phyloP scores from a whole-genome alignment of 23 red algal genomes.

The Gracilariopsis chorda region DNA sequence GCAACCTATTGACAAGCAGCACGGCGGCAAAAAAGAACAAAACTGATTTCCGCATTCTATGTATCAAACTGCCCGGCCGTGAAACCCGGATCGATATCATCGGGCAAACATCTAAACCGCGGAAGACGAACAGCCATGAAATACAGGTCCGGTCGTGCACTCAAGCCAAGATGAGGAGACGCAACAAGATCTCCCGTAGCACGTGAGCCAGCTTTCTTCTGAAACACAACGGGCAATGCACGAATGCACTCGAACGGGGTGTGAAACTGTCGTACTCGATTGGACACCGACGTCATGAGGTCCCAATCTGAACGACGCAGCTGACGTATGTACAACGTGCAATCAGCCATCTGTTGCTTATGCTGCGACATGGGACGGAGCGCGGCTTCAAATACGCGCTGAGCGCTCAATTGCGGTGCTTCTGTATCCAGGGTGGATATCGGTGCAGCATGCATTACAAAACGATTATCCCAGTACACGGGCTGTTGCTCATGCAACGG shows the following conservation, averaged over 20 bases:
- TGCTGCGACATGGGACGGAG: not conserved
- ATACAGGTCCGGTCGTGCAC: conserved; percentile 23
- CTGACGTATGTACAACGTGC: conserved; percentile 50
- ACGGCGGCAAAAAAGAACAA: no score
- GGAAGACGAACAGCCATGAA: conserved; percentile 62
- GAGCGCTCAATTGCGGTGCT: not conserved
- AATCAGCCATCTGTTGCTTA: not conserved
- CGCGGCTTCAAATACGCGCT: not conserved
- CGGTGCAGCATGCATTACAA: conserved; percentile 13
- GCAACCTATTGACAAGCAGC: no score
- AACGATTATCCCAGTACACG: conserved; percentile 74
- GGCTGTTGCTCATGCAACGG: not conserved
- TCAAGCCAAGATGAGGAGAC: conserved; percentile 47
- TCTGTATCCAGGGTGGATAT: not conserved
- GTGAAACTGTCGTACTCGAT: not conserved
- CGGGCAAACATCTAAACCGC: conserved; percentile 34
- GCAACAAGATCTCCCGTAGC: conserved; percentile 23
- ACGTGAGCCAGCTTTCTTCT: not conserved
- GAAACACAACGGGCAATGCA: conserved; percentile 45
- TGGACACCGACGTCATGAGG: not conserved
- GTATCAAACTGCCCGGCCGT: not conserved
- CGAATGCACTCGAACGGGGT: conserved; percentile 53
- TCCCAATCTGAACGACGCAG: conserved; percentile 50
- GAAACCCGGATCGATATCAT: conserved; percentile 53
- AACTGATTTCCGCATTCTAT: not conserved